Percentiles rank a stretch among this genome's conserved stretches.
Evolutionary conservation across 257 asterid species (phyloP).

Genomic region (Capsicum pubescens): DNA sequence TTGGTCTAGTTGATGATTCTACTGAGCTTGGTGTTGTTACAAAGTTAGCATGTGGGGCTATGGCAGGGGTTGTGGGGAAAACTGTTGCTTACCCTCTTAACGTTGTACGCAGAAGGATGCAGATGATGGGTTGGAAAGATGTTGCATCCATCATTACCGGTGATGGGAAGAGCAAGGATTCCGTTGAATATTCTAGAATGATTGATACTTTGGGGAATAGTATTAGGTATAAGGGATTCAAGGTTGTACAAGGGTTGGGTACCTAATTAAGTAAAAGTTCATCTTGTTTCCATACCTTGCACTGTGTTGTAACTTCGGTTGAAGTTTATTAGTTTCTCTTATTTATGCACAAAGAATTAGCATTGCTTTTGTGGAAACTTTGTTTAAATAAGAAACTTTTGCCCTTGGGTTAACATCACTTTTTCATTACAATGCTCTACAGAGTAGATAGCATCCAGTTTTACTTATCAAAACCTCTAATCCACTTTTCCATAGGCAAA

Average conservation of each 20-base stretch:
- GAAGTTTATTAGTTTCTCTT: conserved; percentile 6
- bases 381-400: no score
- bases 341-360: background rate
- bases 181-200: conserved; percentile 88
- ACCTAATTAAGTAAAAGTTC: conserved; percentile 96
- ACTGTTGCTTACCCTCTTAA: no score
- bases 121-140: conserved; percentile 97
- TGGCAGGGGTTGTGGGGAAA: no score
- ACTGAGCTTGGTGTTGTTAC: no score
- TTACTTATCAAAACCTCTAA: conserved; percentile 1
- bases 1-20: no score
- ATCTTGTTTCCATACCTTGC: conserved; percentile 32
- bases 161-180: conserved; percentile 70
- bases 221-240: conserved; percentile 77
- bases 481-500: no score
- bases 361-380: background rate
- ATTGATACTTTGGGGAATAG: conserved; percentile 94
- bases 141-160: conserved; percentile 84
- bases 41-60: no score
- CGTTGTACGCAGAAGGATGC: no score
- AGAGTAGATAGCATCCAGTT: background rate
- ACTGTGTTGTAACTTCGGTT: background rate
- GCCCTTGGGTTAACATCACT: no score
- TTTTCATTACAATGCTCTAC: no score
- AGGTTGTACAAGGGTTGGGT: conserved; percentile 95